These are phyloP conservation scores for Geotrichum klebahnii DNA, from an alignment of 1,139 yeast genomes.

Conservation along the genomic window DNA sequence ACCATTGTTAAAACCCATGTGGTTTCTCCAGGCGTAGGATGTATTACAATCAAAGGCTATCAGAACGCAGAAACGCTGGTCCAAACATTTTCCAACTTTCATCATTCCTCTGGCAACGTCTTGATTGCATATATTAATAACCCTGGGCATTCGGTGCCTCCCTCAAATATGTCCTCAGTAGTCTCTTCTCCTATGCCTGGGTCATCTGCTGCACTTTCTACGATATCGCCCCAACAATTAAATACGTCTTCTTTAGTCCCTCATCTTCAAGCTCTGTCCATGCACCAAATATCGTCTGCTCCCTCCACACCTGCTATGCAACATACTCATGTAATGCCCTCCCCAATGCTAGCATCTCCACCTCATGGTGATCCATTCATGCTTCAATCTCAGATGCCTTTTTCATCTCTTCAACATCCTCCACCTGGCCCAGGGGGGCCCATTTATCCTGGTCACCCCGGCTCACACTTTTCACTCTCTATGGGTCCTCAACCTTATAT, in stretches of 20 bases:
- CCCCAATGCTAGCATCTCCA: neutral
- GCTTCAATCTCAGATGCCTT: neutral
- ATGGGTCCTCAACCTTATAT: neutral
- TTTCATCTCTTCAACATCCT: neutral
- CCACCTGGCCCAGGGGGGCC: neutral
- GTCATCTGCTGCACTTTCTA: neutral
- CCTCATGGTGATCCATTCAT: neutral
- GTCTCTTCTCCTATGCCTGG: conserved; percentile 12
- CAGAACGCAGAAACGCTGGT: conserved; percentile 24
- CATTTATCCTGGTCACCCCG: neutral
- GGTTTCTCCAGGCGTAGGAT: conserved; percentile 25
- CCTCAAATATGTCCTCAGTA: conserved; percentile 14
- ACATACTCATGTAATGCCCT: conserved; percentile 3
- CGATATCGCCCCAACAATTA: conserved; percentile 1
- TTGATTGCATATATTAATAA: conserved; percentile 22
- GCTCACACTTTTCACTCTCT: neutral
- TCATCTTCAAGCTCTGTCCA: conserved; percentile 3
- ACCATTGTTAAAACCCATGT: conserved; percentile 26
- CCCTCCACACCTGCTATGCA: conserved; percentile 8
- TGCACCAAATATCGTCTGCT: conserved; percentile 9
- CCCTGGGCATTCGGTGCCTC: conserved; percentile 14
- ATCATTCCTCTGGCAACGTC: conserved; percentile 23
- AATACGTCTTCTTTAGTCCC: neutral
- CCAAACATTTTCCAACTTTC: conserved; percentile 24
- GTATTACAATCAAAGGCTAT: conserved; percentile 24